Conservation (phyloP, 257 asterid species). For the Fraxinus cuspidata region DNA sequence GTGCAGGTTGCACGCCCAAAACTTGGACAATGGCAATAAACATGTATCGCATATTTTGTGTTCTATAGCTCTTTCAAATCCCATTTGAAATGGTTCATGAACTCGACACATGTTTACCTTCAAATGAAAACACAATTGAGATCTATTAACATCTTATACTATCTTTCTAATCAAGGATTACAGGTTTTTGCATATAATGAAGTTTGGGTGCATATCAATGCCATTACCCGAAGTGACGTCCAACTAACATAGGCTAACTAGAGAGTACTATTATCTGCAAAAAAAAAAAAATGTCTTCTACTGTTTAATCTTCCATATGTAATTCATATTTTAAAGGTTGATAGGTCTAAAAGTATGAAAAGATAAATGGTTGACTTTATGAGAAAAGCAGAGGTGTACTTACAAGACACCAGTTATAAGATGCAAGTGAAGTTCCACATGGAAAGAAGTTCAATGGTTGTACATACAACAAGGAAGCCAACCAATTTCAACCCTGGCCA, state of each 20-base stretch:
- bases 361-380: neutral
- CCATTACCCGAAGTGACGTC: neutral
- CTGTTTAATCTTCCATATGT: neutral
- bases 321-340: neutral
- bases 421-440: constrained; percentile 96
- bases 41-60: neutral
- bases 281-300: neutral
- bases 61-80: neutral
- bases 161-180: neutral
- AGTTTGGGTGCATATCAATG: neutral
- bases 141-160: neutral
- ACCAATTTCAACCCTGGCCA: constrained; percentile 64
- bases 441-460: constrained; percentile 79
- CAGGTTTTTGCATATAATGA: neutral
- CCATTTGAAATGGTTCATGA: neutral
- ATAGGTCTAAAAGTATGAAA: neutral
- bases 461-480: constrained; percentile 61
- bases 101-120: neutral
- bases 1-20: neutral
- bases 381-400: constrained; percentile 35
- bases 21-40: too few relatives aligned
- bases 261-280: neutral
- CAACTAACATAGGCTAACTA: neutral
- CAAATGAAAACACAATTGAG: too few relatives aligned
- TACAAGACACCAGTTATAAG: constrained; percentile 96